Conservation (phyloP, 768 basidiomycete genomes). For the Boletus rubroflammeus region DNA sequence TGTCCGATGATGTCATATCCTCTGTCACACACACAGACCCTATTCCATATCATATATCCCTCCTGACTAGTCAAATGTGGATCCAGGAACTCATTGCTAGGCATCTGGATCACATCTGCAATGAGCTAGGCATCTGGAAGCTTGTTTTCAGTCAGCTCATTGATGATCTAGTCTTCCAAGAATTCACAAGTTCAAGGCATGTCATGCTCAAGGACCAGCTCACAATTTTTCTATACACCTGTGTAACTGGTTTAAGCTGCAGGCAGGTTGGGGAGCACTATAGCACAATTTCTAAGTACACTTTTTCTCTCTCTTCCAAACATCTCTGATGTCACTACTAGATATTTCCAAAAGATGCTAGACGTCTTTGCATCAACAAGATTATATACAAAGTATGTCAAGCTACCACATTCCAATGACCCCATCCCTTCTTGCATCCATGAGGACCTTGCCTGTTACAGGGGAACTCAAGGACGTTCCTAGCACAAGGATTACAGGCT, state of each 20-base stretch:
- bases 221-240: background rate
- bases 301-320: too few species aligned
- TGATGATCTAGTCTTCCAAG: background rate
- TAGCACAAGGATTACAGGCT: too few species aligned
- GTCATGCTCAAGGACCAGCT: background rate
- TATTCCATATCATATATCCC: background rate
- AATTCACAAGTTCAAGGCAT: background rate
- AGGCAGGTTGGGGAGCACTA: too few species aligned
- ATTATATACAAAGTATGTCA: background rate
- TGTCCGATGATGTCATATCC: background rate
- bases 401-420: background rate
- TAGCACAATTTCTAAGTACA: too few species aligned
- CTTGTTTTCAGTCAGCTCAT: background rate
- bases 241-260: background rate
- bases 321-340: background rate
- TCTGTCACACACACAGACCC: too few species aligned
- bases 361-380: background rate
- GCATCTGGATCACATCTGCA: background rate
- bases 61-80: conserved; percentile 1
- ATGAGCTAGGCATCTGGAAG: background rate
- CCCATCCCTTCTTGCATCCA: background rate
- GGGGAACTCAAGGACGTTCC: too few species aligned
- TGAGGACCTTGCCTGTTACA: too few species aligned
- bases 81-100: background rate
- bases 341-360: background rate